Evolutionary conservation across 2,329 filamentous ascomycete species (phyloP), one percentile per base, ranked within the genome.

Genomic region (Stagonosporopsis tanaceti): DNA sequence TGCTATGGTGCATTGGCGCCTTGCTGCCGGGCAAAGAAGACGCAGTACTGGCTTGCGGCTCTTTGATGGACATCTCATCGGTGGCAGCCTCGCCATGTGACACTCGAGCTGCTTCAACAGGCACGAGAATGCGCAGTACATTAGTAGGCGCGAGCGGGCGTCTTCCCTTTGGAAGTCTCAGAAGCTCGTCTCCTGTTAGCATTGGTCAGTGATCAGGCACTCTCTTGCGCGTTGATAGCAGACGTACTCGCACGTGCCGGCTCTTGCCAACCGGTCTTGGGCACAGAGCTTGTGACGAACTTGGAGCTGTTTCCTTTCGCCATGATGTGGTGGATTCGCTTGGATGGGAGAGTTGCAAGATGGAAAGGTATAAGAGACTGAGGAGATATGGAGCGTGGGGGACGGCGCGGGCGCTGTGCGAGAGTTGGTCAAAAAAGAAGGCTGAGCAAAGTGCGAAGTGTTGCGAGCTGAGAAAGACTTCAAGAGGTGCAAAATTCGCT

Each of bases 201-300:
- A 4, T 15, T 4, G 2, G 12, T 46, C 45, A 53, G 41, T 14
- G 24, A 41, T 3, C 2, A 15, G 5, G 6, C 14, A 8, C 17
- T 20, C 20, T 3, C 0, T 1, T 17, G 27, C 11, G 14, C 11
- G 6, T 2, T 11, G n/a, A 2, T 15, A n/a, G 17, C 2, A 11
- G 15, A 44, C 37, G 1, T 47, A 57, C 53, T 9, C 2, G 38
- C 37, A 3, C 37, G 53, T 14, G 14, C 2, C 12, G 53, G 53
- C 42, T 57, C 53, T 15, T 30, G 22, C 53, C 53, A 57, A 24
- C 37, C 42, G 2, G 53, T 57, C 20, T 39, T 47, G 20, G 47
- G 53, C 37, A 37, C 37, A 1, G 12, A 25, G n/a, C 14, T n/a
- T 15, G 20, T 17, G 7, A 47, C 14, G 3, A 27, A 38, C 4